Percentiles rank a stretch among this genome's conserved stretches.
phyloP scores from a whole-genome alignment of 176 grass and related monocot species.

The Ananas comosus region DNA sequence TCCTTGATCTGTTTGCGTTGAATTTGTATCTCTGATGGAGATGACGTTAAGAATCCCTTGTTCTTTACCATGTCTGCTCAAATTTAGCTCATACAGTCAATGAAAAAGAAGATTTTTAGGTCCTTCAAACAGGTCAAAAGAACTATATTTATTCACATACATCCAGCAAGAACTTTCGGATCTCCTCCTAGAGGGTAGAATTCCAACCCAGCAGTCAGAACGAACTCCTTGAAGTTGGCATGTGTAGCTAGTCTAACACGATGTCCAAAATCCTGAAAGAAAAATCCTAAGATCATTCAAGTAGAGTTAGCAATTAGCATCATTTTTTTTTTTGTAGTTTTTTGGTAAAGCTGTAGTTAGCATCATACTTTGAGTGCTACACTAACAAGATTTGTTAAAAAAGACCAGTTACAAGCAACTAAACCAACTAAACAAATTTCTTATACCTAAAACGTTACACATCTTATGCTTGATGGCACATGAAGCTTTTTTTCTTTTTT shows the following conservation, averaged over 20 bases:
- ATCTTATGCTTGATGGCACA: too few species aligned
- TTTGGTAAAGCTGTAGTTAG: too few species aligned
- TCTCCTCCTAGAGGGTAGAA: slow-evolving; percentile 94
- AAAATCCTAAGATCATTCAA: not conserved
- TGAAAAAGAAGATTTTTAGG: too few species aligned
- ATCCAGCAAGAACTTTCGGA: slow-evolving; percentile 87
- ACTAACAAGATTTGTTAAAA: too few species aligned
- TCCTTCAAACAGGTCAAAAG: too few species aligned
- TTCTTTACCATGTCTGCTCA: slow-evolving; percentile 95
- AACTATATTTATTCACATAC: slow-evolving; percentile 23
- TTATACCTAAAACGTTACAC: too few species aligned
- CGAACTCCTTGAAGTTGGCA: slow-evolving; percentile 96
- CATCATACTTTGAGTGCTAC: too few species aligned
- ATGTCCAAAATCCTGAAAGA: slow-evolving; percentile 76
- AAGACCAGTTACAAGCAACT: too few species aligned
- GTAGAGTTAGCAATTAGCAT: too few species aligned
- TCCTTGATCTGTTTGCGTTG: slow-evolving; percentile 95
- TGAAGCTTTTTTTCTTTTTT: too few species aligned
- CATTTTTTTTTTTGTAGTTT: too few species aligned
- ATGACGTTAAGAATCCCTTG: slow-evolving; percentile 89
- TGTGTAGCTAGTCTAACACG: slow-evolving; percentile 89
- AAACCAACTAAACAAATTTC: too few species aligned
- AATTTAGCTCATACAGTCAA: slow-evolving; percentile 9
- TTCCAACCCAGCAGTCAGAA: slow-evolving; percentile 77
- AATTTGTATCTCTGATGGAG: slow-evolving; percentile 74